Base-by-base conservation (phyloP, 2,329 filamentous ascomycete genomes). In the Cladophialophora chaetospira region DNA sequence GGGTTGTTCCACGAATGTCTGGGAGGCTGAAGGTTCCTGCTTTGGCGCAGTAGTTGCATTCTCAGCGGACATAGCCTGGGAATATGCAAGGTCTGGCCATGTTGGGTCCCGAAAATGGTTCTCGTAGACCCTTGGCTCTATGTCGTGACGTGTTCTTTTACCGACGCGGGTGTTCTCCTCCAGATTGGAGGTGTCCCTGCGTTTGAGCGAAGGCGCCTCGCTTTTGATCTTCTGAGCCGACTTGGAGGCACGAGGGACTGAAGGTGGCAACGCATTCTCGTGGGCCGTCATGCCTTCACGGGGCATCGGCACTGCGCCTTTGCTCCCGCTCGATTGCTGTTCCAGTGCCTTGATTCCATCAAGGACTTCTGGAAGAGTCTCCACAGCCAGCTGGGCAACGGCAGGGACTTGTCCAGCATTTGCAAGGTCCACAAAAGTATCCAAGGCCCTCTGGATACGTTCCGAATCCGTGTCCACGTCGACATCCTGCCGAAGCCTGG, bases 401-500 rank as follows among this genome's bases (percentile, higher is more conserved):
- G 36, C 15, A 2, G 57, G 50, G 8, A 11, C 29, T 19, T 44
- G 42, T 29, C 42, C 31, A 13, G 29, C 29, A n/a, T 44, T 31
- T 4, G 46, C 38, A 11, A 51, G 38, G 11, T 56, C 53, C 19
- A 52, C 55, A 28, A 62, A 62, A 23, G 55, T 47, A 6, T 48
- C 46, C 19, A 53, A 29, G 5, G 36, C 40, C 11, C 15, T 42
- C 35, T 60, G 33, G 8, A 62, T 38, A 11, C 60, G 57, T 15
- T 48, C 35, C 9, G 43, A 42, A 19, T 60, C 60, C 19, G 50
- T 53, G 40, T 57, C 33, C 11, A 62, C 29, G n/a, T 60, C 60
- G 11, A 50, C 48, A 13, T 62, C 57, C 43, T 47, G 49, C 10
- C 60, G 53, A 2, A 62, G 38, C 17, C 45, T 54, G 28, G 57